Percentiles rank a stretch among this genome's conserved stretches.
These are phyloP conservation scores for Pholiota conissans DNA, from an alignment of 768 basidiomycete genomes.

Conservation along the genomic window DNA sequence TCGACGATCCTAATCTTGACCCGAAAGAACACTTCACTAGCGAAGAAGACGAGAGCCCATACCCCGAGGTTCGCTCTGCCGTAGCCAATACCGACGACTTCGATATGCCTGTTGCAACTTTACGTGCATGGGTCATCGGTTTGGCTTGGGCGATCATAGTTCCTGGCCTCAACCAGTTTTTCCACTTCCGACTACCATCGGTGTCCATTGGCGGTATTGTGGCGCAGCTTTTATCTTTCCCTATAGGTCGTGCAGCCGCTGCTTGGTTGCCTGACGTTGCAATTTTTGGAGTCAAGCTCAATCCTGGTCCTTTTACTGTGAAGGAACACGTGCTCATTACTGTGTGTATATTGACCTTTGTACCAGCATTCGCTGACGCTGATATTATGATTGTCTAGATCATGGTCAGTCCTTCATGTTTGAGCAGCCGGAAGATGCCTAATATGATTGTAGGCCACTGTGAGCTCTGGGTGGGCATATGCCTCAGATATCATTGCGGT, in stretches of 20 bases:
- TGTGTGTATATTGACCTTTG: constrained; percentile 26
- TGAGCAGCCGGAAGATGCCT: too few species aligned
- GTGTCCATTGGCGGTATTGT: constrained; percentile 47
- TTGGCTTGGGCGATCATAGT: constrained; percentile 53
- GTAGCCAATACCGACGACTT: constrained; percentile 69
- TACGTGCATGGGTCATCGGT: constrained; percentile 54
- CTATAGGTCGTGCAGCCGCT: constrained; percentile 61
- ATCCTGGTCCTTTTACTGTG: constrained; percentile 76
- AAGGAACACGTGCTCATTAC: constrained; percentile 73
- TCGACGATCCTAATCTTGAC: constrained; percentile 47
- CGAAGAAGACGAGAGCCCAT: constrained; percentile 63
- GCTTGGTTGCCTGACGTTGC: constrained; percentile 50
- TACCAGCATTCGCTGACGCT: not conserved
- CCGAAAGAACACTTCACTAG: constrained; percentile 37
- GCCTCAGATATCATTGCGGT: constrained; percentile 73
- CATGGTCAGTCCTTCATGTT: constrained; percentile 32
- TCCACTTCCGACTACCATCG: constrained; percentile 52
- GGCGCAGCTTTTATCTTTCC: constrained; percentile 73
- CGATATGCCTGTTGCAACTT: constrained; percentile 52
- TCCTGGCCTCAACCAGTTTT: constrained; percentile 54
- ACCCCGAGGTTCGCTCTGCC: constrained; percentile 72
- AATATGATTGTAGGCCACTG: constrained; percentile 52
- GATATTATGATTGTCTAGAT: constrained; percentile 18
- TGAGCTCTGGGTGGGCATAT: constrained; percentile 62
- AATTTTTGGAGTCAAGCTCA: constrained; percentile 61